Evolutionary conservation across 805 yeast species (phyloP).

Genomic region (Candida anglica): DNA sequence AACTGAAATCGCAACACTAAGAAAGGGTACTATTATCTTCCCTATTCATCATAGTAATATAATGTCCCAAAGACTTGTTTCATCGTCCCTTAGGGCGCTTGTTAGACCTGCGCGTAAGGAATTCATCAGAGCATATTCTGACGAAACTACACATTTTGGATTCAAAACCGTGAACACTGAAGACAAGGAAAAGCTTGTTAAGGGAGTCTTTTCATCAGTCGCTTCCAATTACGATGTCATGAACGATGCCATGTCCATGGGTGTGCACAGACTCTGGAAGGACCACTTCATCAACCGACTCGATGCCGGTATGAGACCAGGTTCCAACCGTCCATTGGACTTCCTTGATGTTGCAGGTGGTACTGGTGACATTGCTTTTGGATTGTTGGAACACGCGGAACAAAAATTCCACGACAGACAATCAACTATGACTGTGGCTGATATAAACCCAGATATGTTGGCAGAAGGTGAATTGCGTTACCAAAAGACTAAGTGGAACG

Average conservation of each 20-base stretch:
- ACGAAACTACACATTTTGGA: slow-evolving; percentile 87
- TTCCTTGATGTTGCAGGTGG: slow-evolving; percentile 99
- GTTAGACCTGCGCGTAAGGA: too few species aligned
- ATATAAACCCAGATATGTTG: slow-evolving; percentile 95
- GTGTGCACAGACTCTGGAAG: slow-evolving; percentile 94
- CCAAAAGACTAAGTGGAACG: slow-evolving; percentile 54
- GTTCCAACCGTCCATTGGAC: slow-evolving; percentile 68
- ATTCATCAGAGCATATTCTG: slow-evolving; percentile 1
- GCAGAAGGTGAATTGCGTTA: slow-evolving; percentile 85
- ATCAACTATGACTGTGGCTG: slow-evolving; percentile 86
- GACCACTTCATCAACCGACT: slow-evolving; percentile 80
- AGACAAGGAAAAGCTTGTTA: slow-evolving; percentile 79
- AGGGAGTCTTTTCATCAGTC: slow-evolving; percentile 88
- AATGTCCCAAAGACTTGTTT: slow-evolving; percentile 7
- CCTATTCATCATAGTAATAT: too few species aligned
- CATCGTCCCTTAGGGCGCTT: slow-evolving; percentile 3
- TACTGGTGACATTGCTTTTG: slow-evolving; percentile 97
- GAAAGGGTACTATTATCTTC: too few species aligned
- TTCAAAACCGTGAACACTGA: slow-evolving; percentile 74
- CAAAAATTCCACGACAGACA: slow-evolving; percentile 66
- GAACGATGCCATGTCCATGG: slow-evolving; percentile 98
- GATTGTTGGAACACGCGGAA: slow-evolving; percentile 88
- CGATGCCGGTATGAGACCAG: slow-evolving; percentile 93
- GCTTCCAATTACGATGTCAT: slow-evolving; percentile 92
- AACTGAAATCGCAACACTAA: too few species aligned